Conservation (phyloP, 2,329 filamentous ascomycete species). For the Fusarium udum region DNA sequence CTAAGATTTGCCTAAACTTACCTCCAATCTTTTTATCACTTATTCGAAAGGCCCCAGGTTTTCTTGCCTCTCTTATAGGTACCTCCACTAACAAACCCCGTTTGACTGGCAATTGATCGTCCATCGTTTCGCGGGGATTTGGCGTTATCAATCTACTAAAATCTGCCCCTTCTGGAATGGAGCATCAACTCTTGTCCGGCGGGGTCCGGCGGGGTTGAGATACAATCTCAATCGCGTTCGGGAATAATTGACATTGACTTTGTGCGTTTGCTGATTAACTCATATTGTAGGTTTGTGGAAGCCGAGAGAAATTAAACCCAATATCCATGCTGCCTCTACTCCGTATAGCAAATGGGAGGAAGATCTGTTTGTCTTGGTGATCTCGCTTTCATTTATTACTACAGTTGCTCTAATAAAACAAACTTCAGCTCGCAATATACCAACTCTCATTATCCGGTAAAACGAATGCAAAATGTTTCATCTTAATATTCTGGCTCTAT, state of each 20-base stretch:
- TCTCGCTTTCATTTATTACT: background rate
- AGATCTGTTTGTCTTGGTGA: background rate
- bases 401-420: background rate
- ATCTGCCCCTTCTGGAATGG: background rate
- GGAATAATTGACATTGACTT: background rate
- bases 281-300: background rate
- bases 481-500: background rate
- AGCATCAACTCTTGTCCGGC: background rate
- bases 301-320: background rate
- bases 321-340: background rate
- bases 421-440: background rate
- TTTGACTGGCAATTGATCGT: constrained; percentile 12
- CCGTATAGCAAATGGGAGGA: background rate
- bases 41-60: rapidly evolving
- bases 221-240: background rate
- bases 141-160: constrained; percentile 17
- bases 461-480: background rate
- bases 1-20: rapidly evolving
- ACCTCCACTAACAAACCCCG: constrained; percentile 24
- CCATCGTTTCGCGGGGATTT: constrained; percentile 24
- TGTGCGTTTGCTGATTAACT: background rate
- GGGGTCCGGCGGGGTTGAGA: constrained; percentile 4
- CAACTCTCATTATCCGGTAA: background rate
- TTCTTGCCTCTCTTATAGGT: background rate
- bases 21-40: background rate